These are phyloP conservation scores for Paraphoma sp. DNA, from an alignment of 2,329 filamentous ascomycete genomes.

Conservation along the genomic window DNA sequence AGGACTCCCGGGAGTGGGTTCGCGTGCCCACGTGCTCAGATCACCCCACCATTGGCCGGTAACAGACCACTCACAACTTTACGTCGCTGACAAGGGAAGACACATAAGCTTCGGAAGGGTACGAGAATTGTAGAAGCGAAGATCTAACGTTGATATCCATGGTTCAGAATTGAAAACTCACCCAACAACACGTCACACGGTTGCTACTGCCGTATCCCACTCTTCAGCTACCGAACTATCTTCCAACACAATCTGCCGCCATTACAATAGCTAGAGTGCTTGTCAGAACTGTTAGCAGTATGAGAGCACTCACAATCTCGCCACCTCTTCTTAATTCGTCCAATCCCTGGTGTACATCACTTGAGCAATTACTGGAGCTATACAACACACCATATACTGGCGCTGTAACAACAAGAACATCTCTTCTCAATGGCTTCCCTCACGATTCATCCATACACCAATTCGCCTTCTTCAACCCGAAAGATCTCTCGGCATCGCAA, in stretches of 20 bases:
- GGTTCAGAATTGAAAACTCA: too few species aligned
- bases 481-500: slow-evolving; percentile 35
- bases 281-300: slow-evolving; percentile 1
- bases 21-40: neutral
- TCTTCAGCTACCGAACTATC: too few species aligned
- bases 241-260: too few species aligned
- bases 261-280: too few species aligned
- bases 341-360: slow-evolving; percentile 75
- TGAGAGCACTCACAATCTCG: slow-evolving; percentile 57
- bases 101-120: too few species aligned
- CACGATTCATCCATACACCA: slow-evolving; percentile 68
- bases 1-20: neutral
- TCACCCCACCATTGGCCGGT: neutral
- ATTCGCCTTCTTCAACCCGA: slow-evolving; percentile 68
- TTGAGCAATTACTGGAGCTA: slow-evolving; percentile 66
- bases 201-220: too few species aligned
- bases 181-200: too few species aligned
- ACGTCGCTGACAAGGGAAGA: neutral
- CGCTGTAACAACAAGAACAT: slow-evolving; percentile 77
- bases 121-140: too few species aligned
- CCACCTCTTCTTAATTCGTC: slow-evolving; percentile 78
- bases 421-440: slow-evolving; percentile 68
- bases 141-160: too few species aligned
- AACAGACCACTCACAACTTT: neutral
- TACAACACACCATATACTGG: slow-evolving; percentile 70